Base-by-base conservation (phyloP, 1,284 basidiomycete genomes). In the Porodaedalea pini region DNA sequence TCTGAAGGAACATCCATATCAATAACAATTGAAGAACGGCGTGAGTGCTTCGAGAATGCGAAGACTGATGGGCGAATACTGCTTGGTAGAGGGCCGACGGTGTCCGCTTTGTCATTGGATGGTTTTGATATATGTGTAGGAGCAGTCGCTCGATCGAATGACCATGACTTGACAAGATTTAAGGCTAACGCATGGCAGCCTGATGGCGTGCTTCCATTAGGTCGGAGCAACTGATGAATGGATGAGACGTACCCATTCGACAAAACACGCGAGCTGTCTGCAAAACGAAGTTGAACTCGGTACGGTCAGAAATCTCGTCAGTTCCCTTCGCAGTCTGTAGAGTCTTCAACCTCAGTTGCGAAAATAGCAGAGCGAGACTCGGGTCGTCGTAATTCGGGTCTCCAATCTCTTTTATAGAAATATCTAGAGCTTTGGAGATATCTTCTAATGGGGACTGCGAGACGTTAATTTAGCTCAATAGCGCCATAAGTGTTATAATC, bases 151-250 rank as follows among this genome's bases (percentile, higher is more conserved):
- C 88, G 79, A 54, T 92, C 90, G 69, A 97, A 98, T 2, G 88
- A 88, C 94, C 94, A 98, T 0, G 89, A 88, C 23, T 83, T 82
- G 39, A 96, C 83, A 11, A 98, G 81, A 65, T 92, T 85, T 23
- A 98, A 78, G 2, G 92, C 94, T 11, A 98, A 75, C 3, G 82
- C 80, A 69, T 97, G 94, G 64, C 94, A 98, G n/a, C 96, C 94
- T 96, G 66, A 2, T 56, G 34, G 56, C 41, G 19, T 50, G 54
- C 50, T 25, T 34, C 43, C 23, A 44, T 58, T 58, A 57, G 37
- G 54, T 47, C 51, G 48, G 51, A 45, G 32, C 37, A n/a, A 47
- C 11, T 11, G 43, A 56, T 36, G 11, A 5, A 13, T 10, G 21
- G 37, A 53, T 53, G 32, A n/a, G 3, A 69, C 85, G 56, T 62